These are phyloP conservation scores for Rosellinia necatrix DNA, from an alignment of 2,329 filamentous ascomycete species.

Conservation along the genomic window DNA sequence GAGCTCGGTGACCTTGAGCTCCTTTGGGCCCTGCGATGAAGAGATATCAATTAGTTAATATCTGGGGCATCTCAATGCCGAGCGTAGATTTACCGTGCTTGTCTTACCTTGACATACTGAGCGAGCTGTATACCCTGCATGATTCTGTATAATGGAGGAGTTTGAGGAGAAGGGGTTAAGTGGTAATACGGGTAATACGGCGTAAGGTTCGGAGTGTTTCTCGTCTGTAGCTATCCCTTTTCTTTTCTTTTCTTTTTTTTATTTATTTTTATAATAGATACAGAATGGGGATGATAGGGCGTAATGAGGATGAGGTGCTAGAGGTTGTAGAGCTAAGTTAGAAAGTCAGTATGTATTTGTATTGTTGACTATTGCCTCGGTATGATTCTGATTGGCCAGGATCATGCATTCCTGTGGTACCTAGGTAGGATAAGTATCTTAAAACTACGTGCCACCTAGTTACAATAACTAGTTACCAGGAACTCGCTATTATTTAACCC, in stretches of 20 bases:
- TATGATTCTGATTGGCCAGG: slow-evolving; percentile 24
- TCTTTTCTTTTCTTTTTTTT: too few species aligned
- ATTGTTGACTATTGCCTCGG: slow-evolving; percentile 22
- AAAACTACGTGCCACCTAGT: too few species aligned
- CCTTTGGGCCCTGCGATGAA: slow-evolving; percentile 69
- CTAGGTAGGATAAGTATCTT: not conserved
- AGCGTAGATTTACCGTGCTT: not conserved
- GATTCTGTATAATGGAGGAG: slow-evolving; percentile 35
- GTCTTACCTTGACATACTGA: slow-evolving; percentile 72
- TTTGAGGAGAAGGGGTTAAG: not conserved
- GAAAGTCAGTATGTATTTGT: not conserved
- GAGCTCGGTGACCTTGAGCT: slow-evolving; percentile 75
- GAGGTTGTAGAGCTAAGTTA: too few species aligned
- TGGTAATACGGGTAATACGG: not conserved
- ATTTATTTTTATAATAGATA: too few species aligned
- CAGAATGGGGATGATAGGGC: not conserved
- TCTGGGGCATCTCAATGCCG: too few species aligned
- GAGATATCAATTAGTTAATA: too few species aligned
- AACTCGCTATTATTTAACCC: too few species aligned
- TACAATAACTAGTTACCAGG: too few species aligned
- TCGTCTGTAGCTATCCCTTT: not conserved
- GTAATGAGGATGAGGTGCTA: slow-evolving; percentile 3
- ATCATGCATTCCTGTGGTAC: not conserved
- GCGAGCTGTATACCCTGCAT: slow-evolving; percentile 79
- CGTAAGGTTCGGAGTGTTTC: not conserved